Conservation (phyloP, 768 basidiomycete genomes). For the Boletus subcaerulescens region DNA sequence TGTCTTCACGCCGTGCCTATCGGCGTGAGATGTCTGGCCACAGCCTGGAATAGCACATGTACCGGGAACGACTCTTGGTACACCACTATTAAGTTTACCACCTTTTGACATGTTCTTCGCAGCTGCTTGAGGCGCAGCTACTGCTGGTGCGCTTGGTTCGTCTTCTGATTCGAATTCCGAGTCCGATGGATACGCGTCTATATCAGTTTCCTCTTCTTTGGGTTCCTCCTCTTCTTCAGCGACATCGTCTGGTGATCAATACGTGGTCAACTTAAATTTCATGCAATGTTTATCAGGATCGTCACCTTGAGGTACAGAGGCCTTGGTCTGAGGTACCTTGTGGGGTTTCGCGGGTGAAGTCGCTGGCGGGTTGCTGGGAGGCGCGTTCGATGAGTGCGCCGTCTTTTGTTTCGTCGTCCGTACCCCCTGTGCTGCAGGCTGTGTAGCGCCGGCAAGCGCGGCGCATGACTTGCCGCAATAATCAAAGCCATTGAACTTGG, state of each 20-base stretch:
- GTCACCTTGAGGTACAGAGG: conserved; percentile 20
- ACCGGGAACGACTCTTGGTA: conserved; percentile 24
- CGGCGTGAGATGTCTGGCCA: conserved; percentile 53
- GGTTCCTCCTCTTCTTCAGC: conserved; percentile 25
- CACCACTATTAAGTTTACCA: conserved; percentile 10
- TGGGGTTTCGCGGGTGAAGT: conserved; percentile 9
- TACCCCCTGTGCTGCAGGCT: conserved; percentile 9
- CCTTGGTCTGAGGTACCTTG: conserved; percentile 15
- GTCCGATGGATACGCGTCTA: conserved; percentile 34
- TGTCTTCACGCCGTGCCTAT: conserved; percentile 47
- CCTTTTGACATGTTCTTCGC: conserved; percentile 7
- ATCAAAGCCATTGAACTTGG: conserved; percentile 57
- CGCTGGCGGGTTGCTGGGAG: conserved; percentile 1
- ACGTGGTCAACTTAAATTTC: conserved; percentile 9
- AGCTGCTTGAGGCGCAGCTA: conserved; percentile 5
- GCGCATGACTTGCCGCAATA: conserved; percentile 68
- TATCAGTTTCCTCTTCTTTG: conserved; percentile 29
- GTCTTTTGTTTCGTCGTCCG: conserved; percentile 21
- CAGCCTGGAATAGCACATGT: conserved; percentile 57
- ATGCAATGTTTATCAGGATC: conserved; percentile 6
- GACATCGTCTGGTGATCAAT: conserved; percentile 20
- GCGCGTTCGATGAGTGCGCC: conserved; percentile 7
- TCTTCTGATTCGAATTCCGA: conserved; percentile 25
- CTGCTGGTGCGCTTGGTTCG: conserved; percentile 10
- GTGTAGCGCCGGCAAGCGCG: conserved; percentile 38